Base-by-base conservation (phyloP, 148 eudicot species). In the Rhododendron griersonianum region DNA sequence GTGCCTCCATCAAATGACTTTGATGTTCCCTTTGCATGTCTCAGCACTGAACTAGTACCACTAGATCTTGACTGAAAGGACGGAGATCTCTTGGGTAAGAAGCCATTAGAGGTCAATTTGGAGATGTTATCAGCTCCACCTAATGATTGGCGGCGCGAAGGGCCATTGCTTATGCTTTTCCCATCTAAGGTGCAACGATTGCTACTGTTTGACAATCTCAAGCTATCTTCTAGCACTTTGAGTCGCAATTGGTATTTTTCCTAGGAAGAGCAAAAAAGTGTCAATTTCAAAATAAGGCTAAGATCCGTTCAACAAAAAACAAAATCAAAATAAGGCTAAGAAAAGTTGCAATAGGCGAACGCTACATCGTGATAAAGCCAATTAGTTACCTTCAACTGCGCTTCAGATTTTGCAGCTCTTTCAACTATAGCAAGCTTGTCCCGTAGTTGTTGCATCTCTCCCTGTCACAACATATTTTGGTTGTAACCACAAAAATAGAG, bases 1-100 rank as follows among this genome's bases (percentile, higher is more conserved):
- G 98, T 87, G 47, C 94, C 96, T 83, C 96, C 93, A 86, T 93
- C 96, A 84, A 93, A 88, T 81, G 92, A 93, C 89, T 91, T 92
- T 81, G 93, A 92, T 65, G 91, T 91, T 73, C 95, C 95, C 91
- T 95, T 93, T 67, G 95, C 98, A 92, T 92, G 90, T 86, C 90
- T 89, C 89, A 93, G 84, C 57, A 93, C 87, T 69, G 91, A 82
- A 88, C 92, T 93, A 25, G 90, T 86, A n/a, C 92, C 93, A 65
- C 91, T 90, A 82, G 86, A 89, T 87, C 94, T 91, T 33, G 89
- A 71, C 75, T 90, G 94, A 86, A 92, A 87, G 19, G 94, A 93
- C 73, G 95, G 95, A 81, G 92, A 88, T 87, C 93, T 89, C 87
- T 89, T 92, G 44, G 95, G 94, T 75, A 93, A 86, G 88, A 90